Conservation (phyloP, 2,329 filamentous ascomycete genomes). For the Bipolaris bicolor region DNA sequence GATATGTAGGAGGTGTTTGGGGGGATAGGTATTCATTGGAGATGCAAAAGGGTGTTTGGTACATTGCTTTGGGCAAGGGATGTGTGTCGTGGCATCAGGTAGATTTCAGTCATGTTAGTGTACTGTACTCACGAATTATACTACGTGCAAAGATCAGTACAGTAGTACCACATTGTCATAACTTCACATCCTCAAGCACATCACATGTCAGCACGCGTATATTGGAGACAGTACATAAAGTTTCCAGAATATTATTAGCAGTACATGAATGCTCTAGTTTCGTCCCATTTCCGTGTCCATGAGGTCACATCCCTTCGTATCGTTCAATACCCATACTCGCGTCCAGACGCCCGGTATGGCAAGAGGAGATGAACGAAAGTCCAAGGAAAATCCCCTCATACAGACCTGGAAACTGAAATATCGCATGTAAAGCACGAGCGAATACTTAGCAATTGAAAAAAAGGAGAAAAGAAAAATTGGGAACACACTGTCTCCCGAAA, state of each 20-base stretch:
- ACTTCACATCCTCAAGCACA: background rate
- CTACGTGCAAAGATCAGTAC: background rate
- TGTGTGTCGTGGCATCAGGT: background rate
- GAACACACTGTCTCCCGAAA: slow-evolving; percentile 26
- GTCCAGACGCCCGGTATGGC: slow-evolving; percentile 22
- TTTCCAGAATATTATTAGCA: slow-evolving; percentile 28
- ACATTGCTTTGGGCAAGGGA: background rate
- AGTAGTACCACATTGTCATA: background rate
- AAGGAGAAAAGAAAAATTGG: slow-evolving; percentile 16
- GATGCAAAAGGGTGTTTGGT: too few species aligned
- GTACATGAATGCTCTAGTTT: slow-evolving; percentile 17
- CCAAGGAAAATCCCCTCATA: slow-evolving; percentile 4
- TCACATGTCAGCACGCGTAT: background rate
- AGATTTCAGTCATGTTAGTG: background rate
- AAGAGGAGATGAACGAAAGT: slow-evolving; percentile 16
- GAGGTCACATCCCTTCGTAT: slow-evolving; percentile 21
- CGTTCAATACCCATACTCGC: slow-evolving; percentile 22
- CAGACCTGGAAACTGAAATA: slow-evolving; percentile 11
- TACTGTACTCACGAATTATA: background rate
- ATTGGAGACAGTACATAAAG: slow-evolving; percentile 3
- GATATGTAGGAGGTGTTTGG: background rate
- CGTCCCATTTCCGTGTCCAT: slow-evolving; percentile 12
- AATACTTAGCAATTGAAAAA: slow-evolving; percentile 17
- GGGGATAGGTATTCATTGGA: too few species aligned
- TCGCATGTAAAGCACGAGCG: slow-evolving; percentile 16